Base-by-base conservation (phyloP, 2,329 filamentous ascomycete genomes). In the Proliferodiscus dingleyae region DNA sequence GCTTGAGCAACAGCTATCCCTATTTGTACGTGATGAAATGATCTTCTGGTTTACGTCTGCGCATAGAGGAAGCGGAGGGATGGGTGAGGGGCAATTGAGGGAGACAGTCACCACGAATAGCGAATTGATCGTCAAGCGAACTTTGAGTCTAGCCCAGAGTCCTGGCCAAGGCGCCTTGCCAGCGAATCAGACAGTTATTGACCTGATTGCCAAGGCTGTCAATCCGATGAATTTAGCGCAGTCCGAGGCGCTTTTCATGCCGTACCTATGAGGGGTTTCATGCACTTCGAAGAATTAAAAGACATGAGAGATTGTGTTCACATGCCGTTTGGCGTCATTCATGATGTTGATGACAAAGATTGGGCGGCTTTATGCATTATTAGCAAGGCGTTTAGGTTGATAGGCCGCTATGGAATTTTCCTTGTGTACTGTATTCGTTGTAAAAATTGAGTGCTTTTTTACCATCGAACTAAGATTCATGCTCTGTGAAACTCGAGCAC, bases 11-110 rank as follows among this genome's bases (percentile, higher is more conserved):
- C 89, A 94, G 49, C 78, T 99, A 40, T 88, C 85, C 46, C 80
- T 99, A 48, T 97, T 97, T 66, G 93, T 99, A 52, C 82, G 93
- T 5, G 93, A 99, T 61, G 93, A 99, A 69, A 94, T 98, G 78
- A 90, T 91, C 55, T 94, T 90, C 70, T 98, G 93, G 93, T 90
- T 90, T 58, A 94, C 87, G 34, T 22, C 2, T 85, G 82, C 54
- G 79, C 72, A 53, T 87, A 95, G 63, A 80, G 89, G 37, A 66
- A 71, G 5, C 65, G 69, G 21, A 65, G 66, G 13, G 4, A 72
- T 85, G 57, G 78, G 75, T 33, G 80, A 85, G 29, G 73, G 74
- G 5, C 79, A 85, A 62, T 71, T 91, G 44, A 72, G 86, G 22
- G 84, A 89, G 49, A 72, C 79, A 52, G 90, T 95, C 26, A 83